Evolutionary conservation across 176 grass and related monocot genomes (phyloP).

Genomic region (Puya raimondii): DNA sequence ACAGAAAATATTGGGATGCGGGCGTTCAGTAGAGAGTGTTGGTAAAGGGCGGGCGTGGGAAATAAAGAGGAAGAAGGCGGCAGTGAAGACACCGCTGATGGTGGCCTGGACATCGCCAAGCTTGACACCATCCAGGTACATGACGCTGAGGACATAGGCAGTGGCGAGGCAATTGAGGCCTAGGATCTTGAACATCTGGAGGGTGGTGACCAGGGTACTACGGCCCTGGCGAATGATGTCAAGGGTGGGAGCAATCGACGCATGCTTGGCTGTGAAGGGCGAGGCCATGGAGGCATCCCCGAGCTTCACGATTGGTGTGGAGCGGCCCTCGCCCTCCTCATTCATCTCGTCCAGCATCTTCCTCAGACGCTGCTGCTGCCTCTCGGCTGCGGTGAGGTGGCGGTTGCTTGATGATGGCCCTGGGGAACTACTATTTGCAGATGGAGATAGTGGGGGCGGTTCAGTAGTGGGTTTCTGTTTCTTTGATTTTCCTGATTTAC

Average conservation of each 20-base stretch:
- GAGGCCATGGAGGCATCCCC: constrained; percentile 99
- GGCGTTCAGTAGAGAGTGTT: constrained; percentile 63
- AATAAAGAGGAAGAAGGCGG: constrained; percentile 98
- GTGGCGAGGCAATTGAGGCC: constrained; percentile 96
- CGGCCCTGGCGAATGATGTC: constrained; percentile 95
- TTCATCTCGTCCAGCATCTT: constrained; percentile 98
- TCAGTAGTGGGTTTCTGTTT: constrained; percentile 47
- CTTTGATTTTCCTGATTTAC: constrained; percentile 59
- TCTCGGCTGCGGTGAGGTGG: constrained; percentile 65
- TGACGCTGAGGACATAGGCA: constrained; percentile 94
- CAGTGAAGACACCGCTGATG: constrained; percentile 90
- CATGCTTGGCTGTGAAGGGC: constrained; percentile 97
- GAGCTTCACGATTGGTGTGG: constrained; percentile 65
- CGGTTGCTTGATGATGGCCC: constrained; percentile 41
- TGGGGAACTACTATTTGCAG: constrained; percentile 31
- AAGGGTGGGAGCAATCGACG: constrained; percentile 77
- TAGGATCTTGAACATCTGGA: constrained; percentile 99
- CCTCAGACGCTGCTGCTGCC: constrained; percentile 65
- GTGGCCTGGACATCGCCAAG: constrained; percentile 95
- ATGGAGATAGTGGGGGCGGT: constrained; percentile 34
- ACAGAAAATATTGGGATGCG: constrained; percentile 95
- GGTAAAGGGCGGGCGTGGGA: constrained; percentile 87
- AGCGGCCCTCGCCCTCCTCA: constrained; percentile 69
- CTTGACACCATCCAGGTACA: constrained; percentile 97
- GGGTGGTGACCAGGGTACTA: constrained; percentile 91